phyloP scores from a whole-genome alignment of 2,329 filamentous ascomycete species.

The Acephala macrosclerotiorum region DNA sequence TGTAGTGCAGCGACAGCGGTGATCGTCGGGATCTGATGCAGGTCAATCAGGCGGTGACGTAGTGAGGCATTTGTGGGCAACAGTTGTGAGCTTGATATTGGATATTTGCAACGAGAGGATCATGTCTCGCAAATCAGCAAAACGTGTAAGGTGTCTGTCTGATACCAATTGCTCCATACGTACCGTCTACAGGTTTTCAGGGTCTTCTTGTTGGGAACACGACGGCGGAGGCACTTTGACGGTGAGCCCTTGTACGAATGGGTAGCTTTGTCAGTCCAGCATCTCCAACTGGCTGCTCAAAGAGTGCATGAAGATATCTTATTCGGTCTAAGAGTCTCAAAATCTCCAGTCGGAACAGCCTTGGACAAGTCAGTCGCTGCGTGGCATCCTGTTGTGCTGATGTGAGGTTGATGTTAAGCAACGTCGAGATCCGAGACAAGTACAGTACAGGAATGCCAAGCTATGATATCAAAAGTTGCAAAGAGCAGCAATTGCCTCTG shows the following conservation, averaged over 20 bases:
- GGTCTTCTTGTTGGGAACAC: neutral
- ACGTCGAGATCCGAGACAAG: neutral
- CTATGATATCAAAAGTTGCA: constrained; percentile 3
- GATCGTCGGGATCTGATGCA: constrained; percentile 19
- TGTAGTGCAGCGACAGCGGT: constrained; percentile 2
- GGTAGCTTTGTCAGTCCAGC: neutral
- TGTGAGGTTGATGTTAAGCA: constrained; percentile 12
- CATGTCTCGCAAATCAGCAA: neutral
- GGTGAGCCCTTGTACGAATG: neutral
- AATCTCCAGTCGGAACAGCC: neutral
- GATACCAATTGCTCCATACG: neutral
- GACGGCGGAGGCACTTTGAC: neutral
- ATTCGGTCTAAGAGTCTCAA: neutral
- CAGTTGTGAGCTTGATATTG: neutral
- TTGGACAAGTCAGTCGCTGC: neutral
- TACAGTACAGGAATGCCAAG: neutral
- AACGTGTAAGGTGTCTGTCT: neutral
- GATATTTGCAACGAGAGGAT: neutral
- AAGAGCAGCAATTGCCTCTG: constrained; percentile 4
- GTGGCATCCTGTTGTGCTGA: neutral
- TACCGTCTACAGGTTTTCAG: neutral
- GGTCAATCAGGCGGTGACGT: constrained; percentile 17
- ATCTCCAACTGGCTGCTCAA: neutral
- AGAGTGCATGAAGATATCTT: neutral
- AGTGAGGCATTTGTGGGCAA: constrained; percentile 6